Conservation (phyloP, 2,329 filamentous ascomycete species). For the Cercospora brassicicola region DNA sequence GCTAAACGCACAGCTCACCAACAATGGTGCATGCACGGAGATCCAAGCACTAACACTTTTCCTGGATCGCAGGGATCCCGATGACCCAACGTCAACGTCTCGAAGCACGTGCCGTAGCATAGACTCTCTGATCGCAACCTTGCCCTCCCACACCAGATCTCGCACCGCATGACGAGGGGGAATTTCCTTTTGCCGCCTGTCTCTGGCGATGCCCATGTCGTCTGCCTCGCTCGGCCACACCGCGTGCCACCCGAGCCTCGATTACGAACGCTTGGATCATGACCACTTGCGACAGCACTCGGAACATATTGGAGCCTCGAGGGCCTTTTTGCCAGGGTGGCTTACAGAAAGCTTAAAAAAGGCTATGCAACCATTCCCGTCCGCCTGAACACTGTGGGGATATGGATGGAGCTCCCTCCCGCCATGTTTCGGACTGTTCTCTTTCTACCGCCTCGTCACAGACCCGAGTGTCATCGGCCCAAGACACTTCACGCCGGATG, state of each 20-base stretch:
- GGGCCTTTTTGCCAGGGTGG: constrained; percentile 20
- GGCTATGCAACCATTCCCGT: constrained; percentile 23
- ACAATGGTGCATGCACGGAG: constrained; percentile 19
- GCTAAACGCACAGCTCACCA: constrained; percentile 23
- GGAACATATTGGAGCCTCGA: constrained; percentile 7
- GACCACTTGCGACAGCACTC: neutral
- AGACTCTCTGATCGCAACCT: constrained; percentile 25
- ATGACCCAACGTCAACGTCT: constrained; percentile 21
- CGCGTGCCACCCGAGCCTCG: neutral
- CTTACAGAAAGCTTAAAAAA: constrained; percentile 25
- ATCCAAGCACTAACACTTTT: constrained; percentile 17
- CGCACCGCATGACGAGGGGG: neutral
- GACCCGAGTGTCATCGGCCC: neutral
- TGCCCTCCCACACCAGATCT: constrained; percentile 19
- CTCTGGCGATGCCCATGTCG: neutral
- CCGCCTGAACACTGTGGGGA: constrained; percentile 26
- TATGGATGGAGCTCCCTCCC: constrained; percentile 29
- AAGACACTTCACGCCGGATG: neutral
- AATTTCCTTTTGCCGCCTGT: neutral
- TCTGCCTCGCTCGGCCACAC: neutral
- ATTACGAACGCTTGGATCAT: neutral
- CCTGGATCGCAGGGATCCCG: constrained; percentile 20
- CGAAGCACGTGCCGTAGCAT: constrained; percentile 22
- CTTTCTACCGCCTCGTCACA: constrained; percentile 14
- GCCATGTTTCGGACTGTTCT: constrained; percentile 30